phyloP scores from a whole-genome alignment of 2,329 filamentous ascomycete genomes.

The Fusarium humuli region DNA sequence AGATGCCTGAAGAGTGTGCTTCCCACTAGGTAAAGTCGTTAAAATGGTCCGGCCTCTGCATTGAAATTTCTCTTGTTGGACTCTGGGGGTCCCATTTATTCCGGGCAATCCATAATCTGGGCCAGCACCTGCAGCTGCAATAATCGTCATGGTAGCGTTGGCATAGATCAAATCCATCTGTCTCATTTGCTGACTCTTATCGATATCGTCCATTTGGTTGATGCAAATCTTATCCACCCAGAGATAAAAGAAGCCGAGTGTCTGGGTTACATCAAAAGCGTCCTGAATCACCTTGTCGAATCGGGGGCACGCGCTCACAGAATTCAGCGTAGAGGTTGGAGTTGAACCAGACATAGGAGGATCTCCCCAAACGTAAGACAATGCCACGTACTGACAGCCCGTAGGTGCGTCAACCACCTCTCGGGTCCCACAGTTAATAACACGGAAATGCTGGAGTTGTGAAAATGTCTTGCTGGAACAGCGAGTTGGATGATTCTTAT shows the following conservation, averaged over 20 bases:
- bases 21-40: not conserved
- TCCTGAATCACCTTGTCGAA: not conserved
- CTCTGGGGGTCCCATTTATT: not conserved
- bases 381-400: not conserved
- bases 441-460: not conserved
- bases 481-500: not conserved
- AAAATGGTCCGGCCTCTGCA: not conserved
- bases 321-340: no score
- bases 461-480: not conserved
- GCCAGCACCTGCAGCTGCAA: not conserved
- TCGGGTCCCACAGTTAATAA: not conserved
- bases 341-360: fast-evolving
- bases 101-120: not conserved
- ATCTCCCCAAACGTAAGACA: not conserved
- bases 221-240: not conserved
- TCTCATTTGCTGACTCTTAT: not conserved
- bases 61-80: fast-evolving
- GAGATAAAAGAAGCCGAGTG: not conserved
- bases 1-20: not conserved
- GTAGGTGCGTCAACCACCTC: not conserved
- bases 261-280: not conserved
- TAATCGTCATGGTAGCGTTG: not conserved
- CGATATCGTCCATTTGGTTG: not conserved
- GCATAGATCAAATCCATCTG: not conserved
- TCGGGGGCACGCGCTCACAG: fast-evolving